These are phyloP conservation scores for Euclidium syriacum DNA, from an alignment of 345 rosid genomes.

Conservation along the genomic window DNA sequence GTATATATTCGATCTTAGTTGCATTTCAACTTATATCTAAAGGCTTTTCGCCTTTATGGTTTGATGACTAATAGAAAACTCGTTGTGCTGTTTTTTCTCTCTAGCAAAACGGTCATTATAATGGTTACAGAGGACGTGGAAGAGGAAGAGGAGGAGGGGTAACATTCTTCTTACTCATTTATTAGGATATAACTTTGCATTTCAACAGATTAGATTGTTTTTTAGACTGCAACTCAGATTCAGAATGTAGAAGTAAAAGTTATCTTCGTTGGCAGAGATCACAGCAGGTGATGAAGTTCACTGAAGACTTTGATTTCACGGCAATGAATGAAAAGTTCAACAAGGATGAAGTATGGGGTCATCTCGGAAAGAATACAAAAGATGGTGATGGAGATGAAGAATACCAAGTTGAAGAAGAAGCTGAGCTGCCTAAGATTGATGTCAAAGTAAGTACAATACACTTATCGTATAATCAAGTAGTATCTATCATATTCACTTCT, in stretches of 20 bases:
- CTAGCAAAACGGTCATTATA: constrained; percentile 62
- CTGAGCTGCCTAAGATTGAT: constrained; percentile 43
- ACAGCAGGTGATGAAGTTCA: constrained; percentile 56
- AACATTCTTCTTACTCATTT: constrained; percentile 22
- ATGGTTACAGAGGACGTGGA: constrained; percentile 65
- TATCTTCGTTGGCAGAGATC: constrained; percentile 33
- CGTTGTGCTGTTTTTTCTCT: not conserved
- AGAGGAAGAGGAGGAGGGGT: constrained; percentile 94
- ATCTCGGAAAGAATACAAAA: constrained; percentile 71
- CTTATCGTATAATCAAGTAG: not conserved
- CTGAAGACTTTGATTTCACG: constrained; percentile 84
- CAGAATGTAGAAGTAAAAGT: not conserved
- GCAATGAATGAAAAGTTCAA: constrained; percentile 97
- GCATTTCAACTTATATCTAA: not conserved
- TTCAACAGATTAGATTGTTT: not conserved
- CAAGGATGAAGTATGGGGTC: constrained; percentile 95
- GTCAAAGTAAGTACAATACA: constrained; percentile 38
- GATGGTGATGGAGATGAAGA: constrained; percentile 54
- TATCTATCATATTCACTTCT: not conserved
- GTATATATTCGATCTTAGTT: not conserved
- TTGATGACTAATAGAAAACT: constrained; percentile 1
- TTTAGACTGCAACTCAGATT: not conserved
- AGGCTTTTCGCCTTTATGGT: constrained; percentile 1
- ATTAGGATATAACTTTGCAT: not conserved
- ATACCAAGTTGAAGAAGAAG: constrained; percentile 42